These are phyloP conservation scores for Azolla pinnata DNA, from an alignment of 75 land plant genomes.

Conservation along the genomic window DNA sequence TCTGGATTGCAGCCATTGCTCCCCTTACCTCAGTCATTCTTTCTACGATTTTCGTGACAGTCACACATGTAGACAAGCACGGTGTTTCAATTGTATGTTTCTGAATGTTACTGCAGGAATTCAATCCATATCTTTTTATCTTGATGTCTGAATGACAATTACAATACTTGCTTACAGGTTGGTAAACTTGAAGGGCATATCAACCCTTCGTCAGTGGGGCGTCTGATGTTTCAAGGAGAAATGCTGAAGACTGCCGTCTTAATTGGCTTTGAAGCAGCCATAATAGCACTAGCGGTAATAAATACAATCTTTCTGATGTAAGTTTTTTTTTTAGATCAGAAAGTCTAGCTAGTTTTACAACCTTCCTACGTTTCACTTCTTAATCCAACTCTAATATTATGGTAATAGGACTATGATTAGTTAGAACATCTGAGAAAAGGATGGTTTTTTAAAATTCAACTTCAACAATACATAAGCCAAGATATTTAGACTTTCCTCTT, in stretches of 20 bases:
- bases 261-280: conserved; percentile 36
- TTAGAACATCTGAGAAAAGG: too few species aligned
- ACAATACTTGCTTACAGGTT: conserved; percentile 35
- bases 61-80: conserved; percentile 46
- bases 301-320: too few species aligned
- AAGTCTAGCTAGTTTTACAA: too few species aligned
- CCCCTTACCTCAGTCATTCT: conserved; percentile 49
- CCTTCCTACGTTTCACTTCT: too few species aligned
- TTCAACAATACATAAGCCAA: too few species aligned
- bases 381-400: too few species aligned
- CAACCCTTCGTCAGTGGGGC: conserved; percentile 34
- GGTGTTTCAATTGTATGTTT: conserved; percentile 52
- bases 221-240: conserved; percentile 25
- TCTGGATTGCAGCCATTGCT: conserved; percentile 70
- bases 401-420: too few species aligned
- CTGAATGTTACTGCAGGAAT: neutral
- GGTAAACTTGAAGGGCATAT: conserved; percentile 49
- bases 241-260: conserved; percentile 17
- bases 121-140: neutral
- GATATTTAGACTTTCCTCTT: too few species aligned
- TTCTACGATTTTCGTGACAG: conserved; percentile 47
- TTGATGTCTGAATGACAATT: too few species aligned
- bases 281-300: conserved; percentile 48
- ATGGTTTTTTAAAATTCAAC: too few species aligned
- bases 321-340: too few species aligned